Base-by-base conservation (phyloP, 2,329 filamentous ascomycete species). In the Colletotrichum navitas region DNA sequence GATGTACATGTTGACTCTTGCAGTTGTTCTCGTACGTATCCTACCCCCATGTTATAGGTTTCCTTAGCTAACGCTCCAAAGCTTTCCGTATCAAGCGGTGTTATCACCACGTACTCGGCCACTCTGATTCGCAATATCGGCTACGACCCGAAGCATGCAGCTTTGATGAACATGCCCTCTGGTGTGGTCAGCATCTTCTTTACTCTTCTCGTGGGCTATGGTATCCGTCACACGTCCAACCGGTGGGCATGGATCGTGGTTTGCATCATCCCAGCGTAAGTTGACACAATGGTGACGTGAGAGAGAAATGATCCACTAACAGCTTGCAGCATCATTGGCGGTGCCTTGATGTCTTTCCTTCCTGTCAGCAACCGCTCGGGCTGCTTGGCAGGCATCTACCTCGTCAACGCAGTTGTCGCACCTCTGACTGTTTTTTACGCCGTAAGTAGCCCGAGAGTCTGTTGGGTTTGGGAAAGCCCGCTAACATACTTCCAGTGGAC, bases 131-230 rank as follows among this genome's bases (percentile, higher is more conserved):
- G 78, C 36, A 83, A 82, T 67, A 80, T 88, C 45, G 83, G 84
- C 16, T 88, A 85, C 72, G 76, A 76, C 5, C 76, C 84, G 2
- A 83, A 83, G 74, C 76, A 80, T 41, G 80, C 86, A 4, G 86
- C 87, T 2, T 79, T 89, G 7, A 84, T 89, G 77, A 88, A 88
- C 76, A 88, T 86, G 80, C 87, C 86, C 1, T 86, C 85, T 1
- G 86, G 87, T 12, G 81, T 81, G 1, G 82, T 88, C 63, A 86
- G 83, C 78, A 88, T 89, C 68, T 82, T 85, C 74, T 85, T 85
- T 71, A 86, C 85, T 0, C 76, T 88, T 0, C 74, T 86, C 29
- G 84, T 87, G 51, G 83, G 86, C 5, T 83, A 80, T 51, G 84
- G 83, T 11, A 83, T 87, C 62, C 84, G 85, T 24, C 79, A 79